Evolutionary conservation across 2,329 filamentous ascomycete species (phyloP), one percentile per base, ranked within the genome.

Genomic region (Trichoderma arundinaceum): DNA sequence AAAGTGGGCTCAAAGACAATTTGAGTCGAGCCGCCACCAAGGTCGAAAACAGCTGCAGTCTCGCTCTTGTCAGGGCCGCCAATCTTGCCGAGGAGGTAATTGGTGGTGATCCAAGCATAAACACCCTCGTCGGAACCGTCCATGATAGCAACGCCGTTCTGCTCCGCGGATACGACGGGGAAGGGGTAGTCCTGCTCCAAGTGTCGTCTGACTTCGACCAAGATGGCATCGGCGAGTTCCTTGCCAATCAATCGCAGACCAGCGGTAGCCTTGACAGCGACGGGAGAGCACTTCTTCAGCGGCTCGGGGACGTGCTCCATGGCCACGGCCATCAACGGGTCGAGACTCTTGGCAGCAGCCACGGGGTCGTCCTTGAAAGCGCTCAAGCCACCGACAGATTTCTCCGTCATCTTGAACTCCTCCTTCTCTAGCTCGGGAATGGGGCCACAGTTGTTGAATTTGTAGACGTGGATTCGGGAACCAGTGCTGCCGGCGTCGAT

Each of bases 1-100:
- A 97, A 99, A 59, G 90, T 96, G 22, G 96, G 96, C 82, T 99
- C 89, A 79, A 98, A 99, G 71, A 99, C 96, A 75, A 99, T 97
- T 81, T 99, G 95, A 13, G 96, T 99, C 22, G 94, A 97, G 62
- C 95, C 95, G 73, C 95, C 95, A 69, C 95, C 95, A 56, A 99
- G 90, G 76, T 99, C 95, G 74, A 99, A 97, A 66, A 97, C 88
- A 58, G 95, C 95, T 46, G 95, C 96, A 1, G 95, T 98, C 58
- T 92, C 91, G 69, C 87, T 92, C 77, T 94, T 88, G 76, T 97
- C 94, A 1, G 93, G 92, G 10, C 92, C 91, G 67, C 95, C 95
- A 78, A 99, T 98, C 82, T 98, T 98, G 74, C 94, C 94, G 28
- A 99, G 88, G 46, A 99, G 90, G 79, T 99, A 99, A 84, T 99